Evolutionary conservation across 805 yeast species (phyloP).

Genomic region (Spathaspora passalidarum): DNA sequence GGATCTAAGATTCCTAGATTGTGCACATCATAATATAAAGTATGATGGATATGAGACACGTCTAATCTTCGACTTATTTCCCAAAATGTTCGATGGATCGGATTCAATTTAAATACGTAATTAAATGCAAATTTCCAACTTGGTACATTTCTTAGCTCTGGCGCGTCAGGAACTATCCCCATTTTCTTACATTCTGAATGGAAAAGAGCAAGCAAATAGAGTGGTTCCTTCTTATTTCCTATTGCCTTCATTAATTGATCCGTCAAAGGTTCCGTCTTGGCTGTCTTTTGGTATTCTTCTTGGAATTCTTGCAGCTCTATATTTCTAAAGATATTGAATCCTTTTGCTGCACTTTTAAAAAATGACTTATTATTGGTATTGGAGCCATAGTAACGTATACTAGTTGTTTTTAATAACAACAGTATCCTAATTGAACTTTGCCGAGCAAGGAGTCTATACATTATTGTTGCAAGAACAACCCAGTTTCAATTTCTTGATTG

Average conservation of each 20-base stretch:
- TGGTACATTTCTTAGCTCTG: conserved; percentile 9
- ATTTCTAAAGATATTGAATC: not conserved
- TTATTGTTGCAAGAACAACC: too few species aligned
- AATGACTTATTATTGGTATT: not conserved
- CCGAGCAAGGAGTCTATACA: too few species aligned
- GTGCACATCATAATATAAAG: conserved; percentile 18
- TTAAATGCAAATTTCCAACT: conserved; percentile 16
- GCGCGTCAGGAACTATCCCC: conserved; percentile 21
- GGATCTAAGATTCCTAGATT: conserved; percentile 41
- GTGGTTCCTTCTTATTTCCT: conserved; percentile 24
- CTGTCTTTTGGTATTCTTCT: not conserved
- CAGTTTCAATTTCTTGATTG: not conserved
- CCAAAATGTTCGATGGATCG: conserved; percentile 38
- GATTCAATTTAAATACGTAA: conserved; percentile 21
- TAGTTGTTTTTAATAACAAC: too few species aligned
- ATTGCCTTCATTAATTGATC: conserved; percentile 21
- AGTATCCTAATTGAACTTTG: too few species aligned
- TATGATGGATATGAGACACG: conserved; percentile 29
- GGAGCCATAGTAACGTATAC: not conserved
- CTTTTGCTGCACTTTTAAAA: not conserved
- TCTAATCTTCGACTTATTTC: conserved; percentile 27
- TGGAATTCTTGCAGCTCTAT: conserved; percentile 1
- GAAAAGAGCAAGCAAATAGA: conserved; percentile 27
- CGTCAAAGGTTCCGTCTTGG: conserved; percentile 15
- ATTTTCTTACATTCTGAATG: conserved; percentile 27